Conservation (phyloP, 2,329 filamentous ascomycete species). For the Phoma sp. region DNA sequence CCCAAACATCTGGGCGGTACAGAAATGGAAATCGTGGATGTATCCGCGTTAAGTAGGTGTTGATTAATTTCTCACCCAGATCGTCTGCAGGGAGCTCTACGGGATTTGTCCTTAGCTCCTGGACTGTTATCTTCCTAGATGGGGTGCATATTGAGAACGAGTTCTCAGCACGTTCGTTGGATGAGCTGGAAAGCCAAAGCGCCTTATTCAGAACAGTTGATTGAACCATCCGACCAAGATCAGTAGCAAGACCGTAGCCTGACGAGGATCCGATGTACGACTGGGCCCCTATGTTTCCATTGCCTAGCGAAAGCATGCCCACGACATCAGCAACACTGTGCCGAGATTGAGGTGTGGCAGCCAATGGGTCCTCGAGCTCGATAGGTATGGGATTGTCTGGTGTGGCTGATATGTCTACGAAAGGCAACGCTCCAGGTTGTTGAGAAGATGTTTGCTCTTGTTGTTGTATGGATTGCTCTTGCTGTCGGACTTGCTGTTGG, state of each 20-base stretch:
- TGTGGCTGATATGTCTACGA: neutral
- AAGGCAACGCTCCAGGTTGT: neutral
- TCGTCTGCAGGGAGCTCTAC: slow-evolving; percentile 56
- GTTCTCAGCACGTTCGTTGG: slow-evolving; percentile 9
- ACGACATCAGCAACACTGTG: slow-evolving; percentile 36
- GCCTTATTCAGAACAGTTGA: slow-evolving; percentile 62
- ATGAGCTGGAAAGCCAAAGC: slow-evolving; percentile 31
- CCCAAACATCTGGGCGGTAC: slow-evolving; percentile 54
- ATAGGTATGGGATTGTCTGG: neutral
- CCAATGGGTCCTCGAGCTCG: neutral
- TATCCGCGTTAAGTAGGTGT: slow-evolving; percentile 55
- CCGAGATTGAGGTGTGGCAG: neutral
- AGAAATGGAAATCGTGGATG: slow-evolving; percentile 60
- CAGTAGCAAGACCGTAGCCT: slow-evolving; percentile 56
- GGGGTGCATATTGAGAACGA: slow-evolving; percentile 17
- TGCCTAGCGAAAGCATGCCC: slow-evolving; percentile 57
- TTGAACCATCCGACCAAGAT: slow-evolving; percentile 61
- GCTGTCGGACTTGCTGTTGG: too few species aligned
- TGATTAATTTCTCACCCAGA: slow-evolving; percentile 52
- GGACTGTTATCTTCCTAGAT: slow-evolving; percentile 44
- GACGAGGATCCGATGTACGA: slow-evolving; percentile 59
- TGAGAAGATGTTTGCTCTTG: too few species aligned
- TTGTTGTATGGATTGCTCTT: too few species aligned
- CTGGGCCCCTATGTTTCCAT: slow-evolving; percentile 53
- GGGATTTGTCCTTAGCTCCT: slow-evolving; percentile 52